phyloP scores from a whole-genome alignment of 225 moss, liverwort and hornwort species.

The Sphagnum contortum region DNA sequence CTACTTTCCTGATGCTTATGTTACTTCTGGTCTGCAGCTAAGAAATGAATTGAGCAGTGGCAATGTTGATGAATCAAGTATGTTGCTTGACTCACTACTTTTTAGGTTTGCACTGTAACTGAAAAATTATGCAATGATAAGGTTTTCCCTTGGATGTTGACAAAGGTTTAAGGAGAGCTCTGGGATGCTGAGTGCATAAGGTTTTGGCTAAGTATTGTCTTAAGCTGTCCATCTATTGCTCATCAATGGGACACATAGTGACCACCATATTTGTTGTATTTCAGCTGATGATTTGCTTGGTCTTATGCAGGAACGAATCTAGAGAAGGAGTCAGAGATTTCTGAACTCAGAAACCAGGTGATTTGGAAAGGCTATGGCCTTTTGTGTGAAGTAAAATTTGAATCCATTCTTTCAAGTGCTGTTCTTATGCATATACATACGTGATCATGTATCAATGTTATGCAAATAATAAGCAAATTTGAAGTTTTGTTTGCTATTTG shows the following conservation, averaged over 20 bases:
- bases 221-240: not conserved
- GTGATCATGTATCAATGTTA: not conserved
- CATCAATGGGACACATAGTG: not conserved
- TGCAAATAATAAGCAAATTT: not conserved
- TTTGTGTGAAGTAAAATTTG: too few relatives aligned
- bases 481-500: not conserved
- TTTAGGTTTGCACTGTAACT: not conserved
- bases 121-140: not conserved
- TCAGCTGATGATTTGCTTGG: not conserved
- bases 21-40: constrained; percentile 35
- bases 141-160: not conserved
- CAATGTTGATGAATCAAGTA: constrained; percentile 85
- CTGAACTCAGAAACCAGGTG: constrained; percentile 94
- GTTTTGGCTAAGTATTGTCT: too few relatives aligned
- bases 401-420: too few relatives aligned
- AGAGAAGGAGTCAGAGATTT: constrained; percentile 83
- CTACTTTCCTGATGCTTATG: constrained; percentile 1
- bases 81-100: not conserved
- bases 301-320: constrained; percentile 64
- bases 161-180: not conserved
- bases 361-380: not conserved
- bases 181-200: not conserved
- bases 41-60: constrained; percentile 69
- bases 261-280: not conserved
- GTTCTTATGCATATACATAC: not conserved